phyloP scores from a whole-genome alignment of 208 protist species.

The Phytomonas francai region DNA sequence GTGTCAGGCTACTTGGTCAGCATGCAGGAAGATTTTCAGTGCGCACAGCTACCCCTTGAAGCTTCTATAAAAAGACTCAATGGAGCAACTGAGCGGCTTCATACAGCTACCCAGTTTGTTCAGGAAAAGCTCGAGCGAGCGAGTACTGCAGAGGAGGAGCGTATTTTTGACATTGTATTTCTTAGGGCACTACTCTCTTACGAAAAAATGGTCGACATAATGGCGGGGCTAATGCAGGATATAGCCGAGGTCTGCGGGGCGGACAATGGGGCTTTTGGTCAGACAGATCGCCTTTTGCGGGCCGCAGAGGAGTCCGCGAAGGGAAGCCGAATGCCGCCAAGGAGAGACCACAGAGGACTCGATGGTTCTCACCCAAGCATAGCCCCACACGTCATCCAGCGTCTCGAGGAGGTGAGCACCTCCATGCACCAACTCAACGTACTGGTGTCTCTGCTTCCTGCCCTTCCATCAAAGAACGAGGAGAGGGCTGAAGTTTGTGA shows the following conservation, averaged over 20 bases:
- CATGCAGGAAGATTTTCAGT: constrained; percentile 70
- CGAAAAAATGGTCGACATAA: constrained; percentile 30
- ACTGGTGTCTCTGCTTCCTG: neutral
- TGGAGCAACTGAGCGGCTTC: constrained; percentile 26
- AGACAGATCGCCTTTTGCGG: neutral
- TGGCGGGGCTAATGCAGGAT: constrained; percentile 23
- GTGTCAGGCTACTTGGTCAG: constrained; percentile 63
- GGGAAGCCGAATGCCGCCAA: neutral
- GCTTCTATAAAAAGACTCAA: constrained; percentile 37
- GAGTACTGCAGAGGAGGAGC: constrained; percentile 38
- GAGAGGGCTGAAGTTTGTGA: neutral
- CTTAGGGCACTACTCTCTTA: constrained; percentile 57
- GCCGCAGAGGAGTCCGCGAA: neutral
- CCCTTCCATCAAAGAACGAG: neutral
- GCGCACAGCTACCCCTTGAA: constrained; percentile 46
- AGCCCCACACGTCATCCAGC: neutral
- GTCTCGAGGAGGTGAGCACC: neutral
- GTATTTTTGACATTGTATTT: constrained; percentile 48
- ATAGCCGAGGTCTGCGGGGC: neutral
- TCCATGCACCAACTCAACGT: neutral
- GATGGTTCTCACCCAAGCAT: neutral
- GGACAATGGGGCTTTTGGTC: neutral
- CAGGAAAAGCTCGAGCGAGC: constrained; percentile 41
- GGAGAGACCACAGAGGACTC: neutral
- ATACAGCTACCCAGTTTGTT: constrained; percentile 24